Evolutionary conservation across 345 rosid species (phyloP).

Genomic region (Gossypium bickii): DNA sequence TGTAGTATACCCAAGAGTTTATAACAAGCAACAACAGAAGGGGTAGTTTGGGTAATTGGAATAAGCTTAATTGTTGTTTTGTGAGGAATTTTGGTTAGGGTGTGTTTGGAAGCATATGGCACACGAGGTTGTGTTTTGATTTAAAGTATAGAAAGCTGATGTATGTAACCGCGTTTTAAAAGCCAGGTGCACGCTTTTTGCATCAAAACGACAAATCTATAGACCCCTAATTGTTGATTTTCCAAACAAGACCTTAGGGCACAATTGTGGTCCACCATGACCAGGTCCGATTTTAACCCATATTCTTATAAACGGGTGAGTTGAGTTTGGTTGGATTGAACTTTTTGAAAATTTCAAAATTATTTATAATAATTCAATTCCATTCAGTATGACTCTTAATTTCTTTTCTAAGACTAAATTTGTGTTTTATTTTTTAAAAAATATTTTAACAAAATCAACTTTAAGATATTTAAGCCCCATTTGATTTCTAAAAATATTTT

Average conservation of each 20-base stretch:
- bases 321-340: no score
- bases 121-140: background rate
- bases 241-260: background rate
- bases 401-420: no score
- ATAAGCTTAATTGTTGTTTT: background rate
- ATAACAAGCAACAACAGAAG: background rate
- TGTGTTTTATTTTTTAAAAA: no score
- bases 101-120: slow-evolving; percentile 17
- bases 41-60: slow-evolving; percentile 29
- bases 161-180: slow-evolving; percentile 23
- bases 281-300: background rate
- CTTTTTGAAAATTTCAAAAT: no score
- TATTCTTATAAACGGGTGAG: no score
- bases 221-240: background rate
- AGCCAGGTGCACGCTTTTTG: slow-evolving; percentile 30
- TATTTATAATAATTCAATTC: no score
- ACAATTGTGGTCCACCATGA: background rate
- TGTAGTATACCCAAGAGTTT: no score
- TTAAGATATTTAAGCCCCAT: no score
- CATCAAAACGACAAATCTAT: background rate
- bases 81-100: background rate
- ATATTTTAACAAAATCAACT: no score
- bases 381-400: no score
- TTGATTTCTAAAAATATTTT: no score
- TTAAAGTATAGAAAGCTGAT: slow-evolving; percentile 5